Percentiles rank a stretch among this genome's conserved stretches.
Conservation (phyloP, 257 asterid species). For the Scutellaria baicalensis region DNA sequence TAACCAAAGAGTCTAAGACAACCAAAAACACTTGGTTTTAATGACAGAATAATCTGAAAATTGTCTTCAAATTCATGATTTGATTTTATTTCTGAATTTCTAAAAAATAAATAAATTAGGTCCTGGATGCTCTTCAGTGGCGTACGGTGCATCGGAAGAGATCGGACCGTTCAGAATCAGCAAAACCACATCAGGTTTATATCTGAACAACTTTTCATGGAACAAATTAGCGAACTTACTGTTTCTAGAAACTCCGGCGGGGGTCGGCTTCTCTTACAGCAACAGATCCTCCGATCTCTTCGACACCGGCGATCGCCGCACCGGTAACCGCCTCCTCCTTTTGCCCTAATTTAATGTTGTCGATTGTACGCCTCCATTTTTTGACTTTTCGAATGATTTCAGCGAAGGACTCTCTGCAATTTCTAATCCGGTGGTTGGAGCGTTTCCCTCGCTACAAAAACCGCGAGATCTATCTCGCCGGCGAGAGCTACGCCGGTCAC, state of each 20-base stretch:
- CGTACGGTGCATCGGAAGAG: slow-evolving; percentile 97
- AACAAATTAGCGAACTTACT: slow-evolving; percentile 71
- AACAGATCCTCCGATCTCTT: slow-evolving; percentile 76
- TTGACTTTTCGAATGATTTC: neutral
- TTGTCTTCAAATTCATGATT: neutral
- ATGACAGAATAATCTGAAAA: neutral
- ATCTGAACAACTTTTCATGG: slow-evolving; percentile 80
- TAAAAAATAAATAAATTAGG: slow-evolving; percentile 25
- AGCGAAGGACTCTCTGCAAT: slow-evolving; percentile 80
- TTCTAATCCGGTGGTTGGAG: slow-evolving; percentile 72
- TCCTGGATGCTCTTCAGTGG: slow-evolving; percentile 97
- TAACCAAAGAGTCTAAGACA: no score
- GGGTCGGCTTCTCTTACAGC: slow-evolving; percentile 86
- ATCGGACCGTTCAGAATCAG: slow-evolving; percentile 80
- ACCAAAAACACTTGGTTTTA: no score
- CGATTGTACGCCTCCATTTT: neutral
- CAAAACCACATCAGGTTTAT: slow-evolving; percentile 52
- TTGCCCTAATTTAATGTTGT: neutral
- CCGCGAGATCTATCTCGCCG: slow-evolving; percentile 61
- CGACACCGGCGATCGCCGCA: slow-evolving; percentile 80
- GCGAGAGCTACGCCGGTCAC: slow-evolving; percentile 97
- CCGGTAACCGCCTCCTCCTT: slow-evolving; percentile 32
- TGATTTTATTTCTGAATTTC: neutral
- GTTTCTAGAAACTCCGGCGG: slow-evolving; percentile 91
- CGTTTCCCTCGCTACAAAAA: slow-evolving; percentile 77